Evolutionary conservation across 345 rosid genomes (phyloP).

Genomic region (Triadica sebifera): DNA sequence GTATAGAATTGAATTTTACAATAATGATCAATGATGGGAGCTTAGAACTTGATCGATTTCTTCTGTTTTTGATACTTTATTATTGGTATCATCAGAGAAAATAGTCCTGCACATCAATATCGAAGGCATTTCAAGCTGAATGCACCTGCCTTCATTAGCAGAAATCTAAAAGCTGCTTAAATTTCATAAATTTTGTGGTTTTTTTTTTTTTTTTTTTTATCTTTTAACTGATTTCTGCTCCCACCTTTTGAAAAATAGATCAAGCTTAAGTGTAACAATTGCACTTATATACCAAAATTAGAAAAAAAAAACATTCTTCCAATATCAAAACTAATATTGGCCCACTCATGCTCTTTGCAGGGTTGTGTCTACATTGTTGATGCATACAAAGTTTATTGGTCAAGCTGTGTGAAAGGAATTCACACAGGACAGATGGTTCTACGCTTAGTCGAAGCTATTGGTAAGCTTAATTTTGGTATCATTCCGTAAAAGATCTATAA

Average conservation of each 20-base stretch:
- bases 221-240: neutral
- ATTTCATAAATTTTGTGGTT: too few relatives aligned
- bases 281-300: neutral
- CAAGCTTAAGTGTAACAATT: conserved; percentile 5
- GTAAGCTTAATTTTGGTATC: conserved; percentile 32
- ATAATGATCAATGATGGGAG: too few relatives aligned
- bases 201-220: too few relatives aligned
- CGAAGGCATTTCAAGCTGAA: too few relatives aligned
- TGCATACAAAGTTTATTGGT: conserved; percentile 83
- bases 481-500: too few relatives aligned
- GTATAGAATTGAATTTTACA: neutral
- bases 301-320: neutral
- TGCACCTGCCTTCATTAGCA: too few relatives aligned
- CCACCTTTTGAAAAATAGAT: neutral
- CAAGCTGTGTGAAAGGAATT: conserved; percentile 70
- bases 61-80: too few relatives aligned
- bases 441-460: conserved; percentile 85
- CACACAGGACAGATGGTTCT: conserved; percentile 90
- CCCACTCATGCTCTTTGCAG: conserved; percentile 28
- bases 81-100: too few relatives aligned
- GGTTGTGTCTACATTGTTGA: conserved; percentile 75
- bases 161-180: too few relatives aligned
- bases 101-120: too few relatives aligned
- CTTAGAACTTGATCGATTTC: too few relatives aligned
- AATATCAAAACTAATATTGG: neutral